Evolutionary conservation across 805 yeast genomes (phyloP), one percentile per base, ranked within the genome.

Genomic region (Candida ovalis): DNA sequence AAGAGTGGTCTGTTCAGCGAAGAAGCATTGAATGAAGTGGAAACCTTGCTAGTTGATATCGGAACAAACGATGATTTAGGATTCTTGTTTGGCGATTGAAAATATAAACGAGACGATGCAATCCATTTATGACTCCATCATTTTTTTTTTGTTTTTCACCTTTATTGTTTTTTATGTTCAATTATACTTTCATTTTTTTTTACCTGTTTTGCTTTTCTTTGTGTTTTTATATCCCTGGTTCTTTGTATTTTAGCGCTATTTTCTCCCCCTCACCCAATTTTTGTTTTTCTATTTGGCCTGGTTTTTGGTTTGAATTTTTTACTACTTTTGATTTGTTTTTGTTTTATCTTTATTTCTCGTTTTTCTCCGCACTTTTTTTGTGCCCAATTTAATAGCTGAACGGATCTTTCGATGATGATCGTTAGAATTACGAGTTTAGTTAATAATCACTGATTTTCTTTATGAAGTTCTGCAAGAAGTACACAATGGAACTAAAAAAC

Each of bases 1-100:
- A 85, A 80, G 58, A 79, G 81, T 52, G 95, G 95, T 4, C 67
- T 87, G 47, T 86, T 86, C 63, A 84, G 86, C 60, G 94, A 86
- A 62, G 80, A 79, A 50, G 82, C 88, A 2, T 64, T 87, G 58
- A 81, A 82, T 9, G 88, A 84, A 58, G 88, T 87, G 37, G 94
- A 87, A 59, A 88, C 86, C 54, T 73, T 77, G 12, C 62, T 82
- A 43, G 80, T 80, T 19, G 88, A 81, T 28, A 61, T 70, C 45
- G 78, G 77, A 3, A 63, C 66, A 24, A 69, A 61, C 40, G 75
- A 73, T 25, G 77, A 73, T 46, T 56, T 71, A 44, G 63, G 69
- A 45, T 57, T 67, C 45, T 52, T 74, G 41, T 68, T 72, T 52
- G 66, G 64, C 22, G 69, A 33, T 23, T 33, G 39, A 42, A 15